Conservation (phyloP, 163 green algal species). For the Volvox carteri region DNA sequence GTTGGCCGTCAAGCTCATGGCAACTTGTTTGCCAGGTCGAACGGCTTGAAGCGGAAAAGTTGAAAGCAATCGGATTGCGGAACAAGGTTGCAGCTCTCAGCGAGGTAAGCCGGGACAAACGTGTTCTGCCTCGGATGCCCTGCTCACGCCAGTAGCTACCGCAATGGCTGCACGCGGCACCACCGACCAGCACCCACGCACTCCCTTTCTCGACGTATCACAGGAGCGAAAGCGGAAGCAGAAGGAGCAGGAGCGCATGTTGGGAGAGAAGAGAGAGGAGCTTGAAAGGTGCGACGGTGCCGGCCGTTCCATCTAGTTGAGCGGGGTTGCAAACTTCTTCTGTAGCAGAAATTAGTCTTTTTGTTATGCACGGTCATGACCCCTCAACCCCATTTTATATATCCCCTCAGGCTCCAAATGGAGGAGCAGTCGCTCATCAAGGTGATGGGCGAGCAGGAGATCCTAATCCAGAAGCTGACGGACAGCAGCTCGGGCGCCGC, state of each 20-base stretch:
- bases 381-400: too few species aligned
- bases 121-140: too few species aligned
- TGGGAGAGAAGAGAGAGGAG: conserved; percentile 78
- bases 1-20: neutral
- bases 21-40: conserved; percentile 61
- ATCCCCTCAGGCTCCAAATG: conserved; percentile 65
- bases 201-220: too few species aligned
- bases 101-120: conserved; percentile 60
- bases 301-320: too few species aligned
- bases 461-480: conserved; percentile 73
- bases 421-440: conserved; percentile 77
- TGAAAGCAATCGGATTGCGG: conserved; percentile 73
- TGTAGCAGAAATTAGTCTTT: neutral
- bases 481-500: conserved; percentile 70
- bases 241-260: conserved; percentile 70
- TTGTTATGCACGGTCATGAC: neutral
- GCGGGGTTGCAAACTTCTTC: too few species aligned
- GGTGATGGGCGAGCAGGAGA: conserved; percentile 74
- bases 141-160: too few species aligned
- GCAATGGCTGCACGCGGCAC: too few species aligned
- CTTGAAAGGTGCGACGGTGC: conserved; percentile 68
- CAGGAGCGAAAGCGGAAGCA: conserved; percentile 72
- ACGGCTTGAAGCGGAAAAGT: conserved; percentile 76
- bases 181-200: too few species aligned
- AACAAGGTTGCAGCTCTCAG: conserved; percentile 75